phyloP scores from a whole-genome alignment of 441 rosid genomes.

The Euphorbia schlechtendalii region DNA sequence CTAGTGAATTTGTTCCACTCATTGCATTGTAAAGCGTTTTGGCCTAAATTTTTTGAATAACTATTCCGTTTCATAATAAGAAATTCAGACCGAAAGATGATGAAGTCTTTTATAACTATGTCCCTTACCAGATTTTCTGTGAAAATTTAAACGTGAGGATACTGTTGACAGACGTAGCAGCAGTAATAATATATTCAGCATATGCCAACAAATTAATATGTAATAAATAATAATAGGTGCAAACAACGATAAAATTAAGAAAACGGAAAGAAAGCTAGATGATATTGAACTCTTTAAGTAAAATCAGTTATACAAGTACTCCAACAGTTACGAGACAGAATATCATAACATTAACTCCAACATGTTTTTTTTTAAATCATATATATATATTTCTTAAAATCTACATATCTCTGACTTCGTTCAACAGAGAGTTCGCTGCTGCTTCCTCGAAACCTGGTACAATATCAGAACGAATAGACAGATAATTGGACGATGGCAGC shows the following conservation, averaged over 20 bases:
- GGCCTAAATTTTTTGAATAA: neutral
- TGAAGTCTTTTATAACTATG: neutral
- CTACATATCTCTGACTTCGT: too few species aligned
- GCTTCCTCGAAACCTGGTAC: too few species aligned
- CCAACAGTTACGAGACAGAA: too few species aligned
- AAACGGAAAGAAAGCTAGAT: neutral
- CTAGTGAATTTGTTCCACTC: neutral
- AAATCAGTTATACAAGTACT: too few species aligned
- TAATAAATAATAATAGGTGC: neutral
- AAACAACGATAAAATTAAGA: neutral
- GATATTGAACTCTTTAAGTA: neutral
- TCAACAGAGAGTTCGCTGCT: too few species aligned
- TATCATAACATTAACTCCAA: too few species aligned
- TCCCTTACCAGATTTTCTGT: too few species aligned
- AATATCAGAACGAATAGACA: too few species aligned
- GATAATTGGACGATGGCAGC: too few species aligned
- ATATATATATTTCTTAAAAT: too few species aligned
- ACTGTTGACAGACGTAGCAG: neutral
- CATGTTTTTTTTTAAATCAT: too few species aligned
- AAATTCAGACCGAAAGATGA: neutral
- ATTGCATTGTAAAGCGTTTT: neutral
- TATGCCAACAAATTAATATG: neutral
- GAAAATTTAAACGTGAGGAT: too few species aligned
- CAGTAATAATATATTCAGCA: neutral
- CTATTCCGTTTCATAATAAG: neutral